phyloP scores from a whole-genome alignment of 176 grass and related monocot species.

The Pontederia paniculata region DNA sequence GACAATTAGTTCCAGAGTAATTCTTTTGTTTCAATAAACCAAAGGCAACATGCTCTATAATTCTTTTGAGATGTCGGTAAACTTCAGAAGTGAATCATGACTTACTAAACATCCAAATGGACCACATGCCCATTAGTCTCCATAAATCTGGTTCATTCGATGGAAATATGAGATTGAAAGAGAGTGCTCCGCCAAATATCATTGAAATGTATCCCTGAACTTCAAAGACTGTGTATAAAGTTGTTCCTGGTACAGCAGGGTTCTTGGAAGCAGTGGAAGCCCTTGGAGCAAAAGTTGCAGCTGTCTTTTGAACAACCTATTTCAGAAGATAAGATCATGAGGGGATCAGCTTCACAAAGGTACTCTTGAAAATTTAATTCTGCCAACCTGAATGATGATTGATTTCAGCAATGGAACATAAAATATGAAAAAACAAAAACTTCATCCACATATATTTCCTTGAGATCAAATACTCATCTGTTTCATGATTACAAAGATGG shows the following conservation, averaged over 20 bases:
- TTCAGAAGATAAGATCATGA: background rate
- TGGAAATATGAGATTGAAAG: slow-evolving; percentile 89
- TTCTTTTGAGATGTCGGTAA: background rate
- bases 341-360: background rate
- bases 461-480: no score
- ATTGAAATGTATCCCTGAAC: slow-evolving; percentile 82
- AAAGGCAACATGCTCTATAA: background rate
- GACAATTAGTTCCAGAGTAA: no score
- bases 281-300: slow-evolving; percentile 80
- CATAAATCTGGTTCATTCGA: slow-evolving; percentile 70
- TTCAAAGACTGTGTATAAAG: slow-evolving; percentile 76
- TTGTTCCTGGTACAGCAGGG: slow-evolving; percentile 67
- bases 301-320: slow-evolving; percentile 91
- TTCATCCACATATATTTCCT: no score
- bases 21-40: no score
- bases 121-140: slow-evolving; percentile 99
- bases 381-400: no score
- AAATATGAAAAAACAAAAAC: no score
- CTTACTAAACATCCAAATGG: slow-evolving; percentile 99
- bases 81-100: background rate
- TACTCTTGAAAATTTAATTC: background rate
- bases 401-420: no score
- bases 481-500: no score
- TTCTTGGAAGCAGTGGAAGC: slow-evolving; percentile 84
- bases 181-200: slow-evolving; percentile 78